Evolutionary conservation across 108 stramenopile species (phyloP).

Genomic region (Stephanodiscus minutulus): DNA sequence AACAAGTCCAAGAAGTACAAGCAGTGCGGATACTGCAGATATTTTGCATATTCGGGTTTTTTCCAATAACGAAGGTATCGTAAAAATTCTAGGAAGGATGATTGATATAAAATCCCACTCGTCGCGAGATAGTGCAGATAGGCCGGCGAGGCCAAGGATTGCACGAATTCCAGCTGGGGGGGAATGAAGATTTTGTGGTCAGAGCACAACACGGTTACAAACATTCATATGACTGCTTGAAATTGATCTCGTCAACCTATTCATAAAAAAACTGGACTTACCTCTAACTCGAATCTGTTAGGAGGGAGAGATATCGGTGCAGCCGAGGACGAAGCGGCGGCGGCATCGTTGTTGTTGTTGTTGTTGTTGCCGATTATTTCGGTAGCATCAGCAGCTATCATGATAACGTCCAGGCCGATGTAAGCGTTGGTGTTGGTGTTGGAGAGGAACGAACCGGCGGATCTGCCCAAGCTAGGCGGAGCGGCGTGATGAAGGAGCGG

Average conservation of each 20-base stretch:
- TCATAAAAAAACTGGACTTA: background rate
- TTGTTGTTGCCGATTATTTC: background rate
- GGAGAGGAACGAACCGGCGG: no score
- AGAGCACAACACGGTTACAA: no score
- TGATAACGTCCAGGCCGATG: background rate
- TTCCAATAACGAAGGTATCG: conserved; percentile 81
- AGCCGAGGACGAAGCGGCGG: conserved; percentile 4
- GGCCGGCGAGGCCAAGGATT: conserved; percentile 85
- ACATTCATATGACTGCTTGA: background rate
- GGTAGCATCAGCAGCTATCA: conserved; percentile 4
- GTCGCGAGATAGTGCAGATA: conserved; percentile 87
- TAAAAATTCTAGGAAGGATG: conserved; percentile 73
- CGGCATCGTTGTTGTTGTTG: background rate
- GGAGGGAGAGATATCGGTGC: conserved; percentile 31
- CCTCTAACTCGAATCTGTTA: conserved; percentile 51
- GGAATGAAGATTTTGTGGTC: no score
- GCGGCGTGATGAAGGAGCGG: background rate
- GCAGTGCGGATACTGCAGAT: conserved; percentile 78
- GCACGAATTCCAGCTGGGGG: conserved; percentile 61
- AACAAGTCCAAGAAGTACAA: conserved; percentile 84
- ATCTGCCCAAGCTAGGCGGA: no score
- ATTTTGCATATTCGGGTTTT: conserved; percentile 75
- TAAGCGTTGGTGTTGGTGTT: background rate
- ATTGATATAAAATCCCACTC: conserved; percentile 58
- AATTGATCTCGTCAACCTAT: no score